Percentiles rank a stretch among this genome's conserved stretches.
These are phyloP conservation scores for Auricularia sp. DNA, from an alignment of 768 basidiomycete genomes.

Conservation along the genomic window DNA sequence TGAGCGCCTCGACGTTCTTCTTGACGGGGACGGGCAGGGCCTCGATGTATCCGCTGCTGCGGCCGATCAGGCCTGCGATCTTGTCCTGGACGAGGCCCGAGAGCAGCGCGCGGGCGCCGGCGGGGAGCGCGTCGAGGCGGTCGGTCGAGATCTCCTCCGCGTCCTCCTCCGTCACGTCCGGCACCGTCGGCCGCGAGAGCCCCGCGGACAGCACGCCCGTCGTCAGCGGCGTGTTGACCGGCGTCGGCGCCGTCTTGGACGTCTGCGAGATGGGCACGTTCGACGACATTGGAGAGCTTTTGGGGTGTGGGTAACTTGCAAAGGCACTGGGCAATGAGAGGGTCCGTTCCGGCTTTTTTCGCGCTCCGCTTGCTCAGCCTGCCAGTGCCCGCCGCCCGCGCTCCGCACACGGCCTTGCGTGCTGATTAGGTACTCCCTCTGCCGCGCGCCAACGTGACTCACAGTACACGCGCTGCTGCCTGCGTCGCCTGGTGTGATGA, in stretches of 20 bases:
- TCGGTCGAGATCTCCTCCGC: conserved; percentile 57
- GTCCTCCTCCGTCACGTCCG: conserved; percentile 76
- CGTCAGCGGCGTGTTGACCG: conserved; percentile 82
- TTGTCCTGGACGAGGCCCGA: conserved; percentile 76
- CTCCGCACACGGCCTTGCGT: no score
- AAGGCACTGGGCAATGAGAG: no score
- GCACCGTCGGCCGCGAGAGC: conserved; percentile 79
- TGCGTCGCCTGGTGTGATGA: no score
- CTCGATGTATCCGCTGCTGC: conserved; percentile 93
- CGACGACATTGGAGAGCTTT: not conserved
- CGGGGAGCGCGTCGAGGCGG: conserved; percentile 10
- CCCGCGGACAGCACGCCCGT: conserved; percentile 71
- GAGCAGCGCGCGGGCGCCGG: conserved; percentile 46
- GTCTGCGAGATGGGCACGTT: not conserved
- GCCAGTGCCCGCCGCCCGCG: no score
- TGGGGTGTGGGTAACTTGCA: no score
- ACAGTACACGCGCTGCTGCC: no score
- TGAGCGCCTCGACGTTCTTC: conserved; percentile 79
- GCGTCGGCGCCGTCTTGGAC: conserved; percentile 58
- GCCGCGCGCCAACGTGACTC: no score
- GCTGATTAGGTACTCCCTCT: no score
- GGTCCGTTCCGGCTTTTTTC: no score
- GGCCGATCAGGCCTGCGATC: conserved; percentile 76
- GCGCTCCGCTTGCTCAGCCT: no score
- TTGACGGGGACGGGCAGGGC: conserved; percentile 71